Percentiles rank a stretch among this genome's conserved stretches.
Evolutionary conservation across 257 asterid genomes (phyloP).

Genomic region (Mitragyna speciosa): DNA sequence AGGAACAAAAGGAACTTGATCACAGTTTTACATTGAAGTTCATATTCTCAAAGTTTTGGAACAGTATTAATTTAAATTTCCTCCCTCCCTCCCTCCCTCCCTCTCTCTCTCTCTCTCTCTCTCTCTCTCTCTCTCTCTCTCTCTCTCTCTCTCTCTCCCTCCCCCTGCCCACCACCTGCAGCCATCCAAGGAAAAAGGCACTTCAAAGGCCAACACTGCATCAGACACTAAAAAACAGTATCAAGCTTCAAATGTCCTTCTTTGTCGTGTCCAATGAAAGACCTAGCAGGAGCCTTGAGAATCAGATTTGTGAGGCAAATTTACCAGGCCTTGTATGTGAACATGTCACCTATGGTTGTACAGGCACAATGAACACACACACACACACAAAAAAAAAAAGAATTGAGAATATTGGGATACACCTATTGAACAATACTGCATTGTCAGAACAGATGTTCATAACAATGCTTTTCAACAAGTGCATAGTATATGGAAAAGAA

Average conservation of each 20-base stretch:
- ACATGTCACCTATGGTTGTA: background rate
- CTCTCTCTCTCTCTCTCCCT: background rate
- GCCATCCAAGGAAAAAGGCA: background rate
- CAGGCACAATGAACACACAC: background rate
- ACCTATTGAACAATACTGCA: background rate
- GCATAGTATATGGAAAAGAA: background rate
- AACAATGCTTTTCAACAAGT: background rate
- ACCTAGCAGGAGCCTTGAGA: background rate
- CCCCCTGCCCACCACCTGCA: too few relatives aligned
- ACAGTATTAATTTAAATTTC: background rate
- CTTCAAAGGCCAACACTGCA: background rate
- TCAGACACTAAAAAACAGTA: background rate
- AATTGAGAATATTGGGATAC: background rate
- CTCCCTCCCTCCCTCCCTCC: background rate
- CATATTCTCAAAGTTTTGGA: background rate
- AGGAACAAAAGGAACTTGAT: background rate
- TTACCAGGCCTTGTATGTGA: background rate
- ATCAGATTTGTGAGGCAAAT: background rate
- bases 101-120: background rate
- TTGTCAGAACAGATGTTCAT: background rate
- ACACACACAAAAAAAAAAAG: background rate
- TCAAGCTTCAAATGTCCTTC: background rate
- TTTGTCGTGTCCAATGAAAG: background rate
- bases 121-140: too few relatives aligned
- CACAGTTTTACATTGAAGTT: background rate